Evolutionary conservation across 1,284 basidiomycete genomes (phyloP), one percentile per base, ranked within the genome.

Genomic region (Cryptococcus jaspeensis): DNA sequence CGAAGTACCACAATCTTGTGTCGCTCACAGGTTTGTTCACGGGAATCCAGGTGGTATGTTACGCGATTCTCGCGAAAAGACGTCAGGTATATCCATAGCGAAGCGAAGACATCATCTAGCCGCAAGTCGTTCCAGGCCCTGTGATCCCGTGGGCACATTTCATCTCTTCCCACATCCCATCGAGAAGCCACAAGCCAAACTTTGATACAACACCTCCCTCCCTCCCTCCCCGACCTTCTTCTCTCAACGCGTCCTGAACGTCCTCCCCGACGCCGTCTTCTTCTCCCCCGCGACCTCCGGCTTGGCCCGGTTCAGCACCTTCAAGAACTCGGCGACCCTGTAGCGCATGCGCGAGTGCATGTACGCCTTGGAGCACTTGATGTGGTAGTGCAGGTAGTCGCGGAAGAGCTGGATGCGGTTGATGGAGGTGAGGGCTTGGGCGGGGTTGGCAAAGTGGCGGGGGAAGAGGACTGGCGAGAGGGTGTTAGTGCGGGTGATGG

Each of bases 301-400:
- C 83, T 99, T 99, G n/a, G 96, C 95, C 50, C 96, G 82, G 76
- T 99, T 99, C 69, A 99, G 81, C 49, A 99, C 87, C 81, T 99
- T 99, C 79, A 97, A 87, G 82, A 99, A 99, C 78, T 98, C 93
- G 15, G 89, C 86, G 13, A 97, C 96, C 25, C 96, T 86, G 73
- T 89, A 84, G 60, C 96, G 84, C 94, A 99, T 96, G 50, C 96
- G 83, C 23, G 92, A 95, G 79, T 99, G 96, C 91, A 99, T 95
- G 80, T 99, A 99, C 1, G 95, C 96, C 78, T 99, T 99, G 53
- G 89, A 94, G 78, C 95, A 98, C 67, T 83, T 99, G 85, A 99
- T 96, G 79, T 99, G 96, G 79, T 99, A 99, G 80, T 99, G 96
- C 39, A 99, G 82, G 75, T 98, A 98, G 78, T 98, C 93, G 52